phyloP scores from a whole-genome alignment of 1,139 yeast genomes.

The Suhomyces chickasaworum region DNA sequence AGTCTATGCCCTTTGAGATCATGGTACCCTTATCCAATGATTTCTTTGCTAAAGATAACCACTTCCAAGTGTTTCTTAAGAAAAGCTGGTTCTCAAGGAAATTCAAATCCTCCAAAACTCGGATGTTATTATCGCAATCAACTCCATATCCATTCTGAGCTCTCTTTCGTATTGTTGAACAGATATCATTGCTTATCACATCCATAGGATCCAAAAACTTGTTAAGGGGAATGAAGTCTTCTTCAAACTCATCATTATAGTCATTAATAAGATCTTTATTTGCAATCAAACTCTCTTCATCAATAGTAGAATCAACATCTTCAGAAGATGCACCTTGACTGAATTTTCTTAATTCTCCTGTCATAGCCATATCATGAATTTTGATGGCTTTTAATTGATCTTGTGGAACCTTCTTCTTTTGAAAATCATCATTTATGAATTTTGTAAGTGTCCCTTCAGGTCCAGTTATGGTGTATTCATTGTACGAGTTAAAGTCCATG shows the following conservation, averaged over 20 bases:
- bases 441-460: slow-evolving; percentile 56
- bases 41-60: slow-evolving; percentile 75
- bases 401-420: slow-evolving; percentile 2
- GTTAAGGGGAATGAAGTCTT: slow-evolving; percentile 32
- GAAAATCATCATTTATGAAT: slow-evolving; percentile 27
- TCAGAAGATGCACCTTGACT: slow-evolving; percentile 27
- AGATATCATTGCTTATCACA: slow-evolving; percentile 61
- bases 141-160: slow-evolving; percentile 75
- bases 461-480: slow-evolving; percentile 69
- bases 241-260: slow-evolving; percentile 31
- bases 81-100: slow-evolving; percentile 59
- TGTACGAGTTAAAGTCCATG: slow-evolving; percentile 66
- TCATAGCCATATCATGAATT: slow-evolving; percentile 16
- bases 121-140: slow-evolving; percentile 65
- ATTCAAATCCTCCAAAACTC: slow-evolving; percentile 56
- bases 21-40: slow-evolving; percentile 70
- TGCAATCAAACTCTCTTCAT: slow-evolving; percentile 30
- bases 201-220: slow-evolving; percentile 37
- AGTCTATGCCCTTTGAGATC: slow-evolving; percentile 68
- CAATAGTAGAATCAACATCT: slow-evolving; percentile 36
- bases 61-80: slow-evolving; percentile 82
- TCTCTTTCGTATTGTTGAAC: slow-evolving; percentile 65
- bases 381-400: slow-evolving; percentile 6
- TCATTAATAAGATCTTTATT: slow-evolving; percentile 14
- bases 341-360: slow-evolving; percentile 25